Conservation (phyloP, 345 rosid species). For the Heritiera littoralis region DNA sequence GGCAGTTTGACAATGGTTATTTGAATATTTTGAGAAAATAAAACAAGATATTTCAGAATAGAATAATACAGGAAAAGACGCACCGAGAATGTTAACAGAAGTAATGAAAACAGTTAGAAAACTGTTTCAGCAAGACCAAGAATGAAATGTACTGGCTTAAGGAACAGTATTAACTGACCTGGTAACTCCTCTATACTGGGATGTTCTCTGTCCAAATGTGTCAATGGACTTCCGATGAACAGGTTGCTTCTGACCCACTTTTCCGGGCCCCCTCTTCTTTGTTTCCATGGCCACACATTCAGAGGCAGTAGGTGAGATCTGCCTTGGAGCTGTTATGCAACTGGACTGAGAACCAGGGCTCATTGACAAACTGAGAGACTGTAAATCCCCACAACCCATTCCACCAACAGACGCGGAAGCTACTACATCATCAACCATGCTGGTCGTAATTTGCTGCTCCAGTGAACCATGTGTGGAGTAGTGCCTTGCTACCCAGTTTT, state of each 20-base stretch:
- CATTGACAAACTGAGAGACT: conserved; percentile 62
- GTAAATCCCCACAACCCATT: conserved; percentile 50
- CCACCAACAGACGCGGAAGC: conserved; percentile 32
- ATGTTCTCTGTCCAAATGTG: conserved; percentile 83
- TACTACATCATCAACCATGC: conserved; percentile 32
- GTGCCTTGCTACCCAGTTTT: conserved; percentile 46
- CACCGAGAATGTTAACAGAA: not conserved
- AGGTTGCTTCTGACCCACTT: conserved; percentile 60
- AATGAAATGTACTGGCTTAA: not conserved
- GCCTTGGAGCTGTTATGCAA: conserved; percentile 52
- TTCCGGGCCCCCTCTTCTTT: conserved; percentile 60
- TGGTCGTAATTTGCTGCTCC: conserved; percentile 37
- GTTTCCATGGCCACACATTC: conserved; percentile 45
- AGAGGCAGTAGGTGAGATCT: conserved; percentile 43
- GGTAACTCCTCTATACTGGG: conserved; percentile 86
- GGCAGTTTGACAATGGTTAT: conserved; percentile 2
- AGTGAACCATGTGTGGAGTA: conserved; percentile 30
- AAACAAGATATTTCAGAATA: not conserved
- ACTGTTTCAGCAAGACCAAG: not conserved
- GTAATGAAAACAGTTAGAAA: not conserved
- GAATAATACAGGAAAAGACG: not conserved
- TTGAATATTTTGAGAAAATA: not conserved
- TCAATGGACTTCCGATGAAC: conserved; percentile 82
- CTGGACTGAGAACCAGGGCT: conserved; percentile 73
- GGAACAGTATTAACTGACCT: conserved; percentile 42